phyloP scores from a whole-genome alignment of 768 basidiomycete species.

The Rhodotorula graminis region DNA sequence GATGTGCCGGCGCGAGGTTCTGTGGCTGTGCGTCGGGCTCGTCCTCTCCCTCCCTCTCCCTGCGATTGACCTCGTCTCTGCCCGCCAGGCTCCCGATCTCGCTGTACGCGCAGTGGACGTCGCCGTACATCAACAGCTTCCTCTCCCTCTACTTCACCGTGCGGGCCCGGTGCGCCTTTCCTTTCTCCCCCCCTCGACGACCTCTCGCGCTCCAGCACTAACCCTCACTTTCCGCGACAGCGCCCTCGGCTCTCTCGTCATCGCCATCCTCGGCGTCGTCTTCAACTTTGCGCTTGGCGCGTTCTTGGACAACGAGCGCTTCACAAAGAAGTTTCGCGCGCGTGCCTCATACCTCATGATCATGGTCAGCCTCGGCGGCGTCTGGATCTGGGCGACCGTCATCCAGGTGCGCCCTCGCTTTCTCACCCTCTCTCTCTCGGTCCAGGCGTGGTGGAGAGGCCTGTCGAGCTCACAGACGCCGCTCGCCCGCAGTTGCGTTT shows the following conservation, averaged over 20 bases:
- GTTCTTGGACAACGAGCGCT: conserved; percentile 10
- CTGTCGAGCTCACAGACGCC: background rate
- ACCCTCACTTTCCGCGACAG: background rate
- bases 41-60: background rate
- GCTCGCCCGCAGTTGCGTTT: background rate
- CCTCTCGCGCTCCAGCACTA: background rate
- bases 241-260: conserved; percentile 12
- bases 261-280: conserved; percentile 5
- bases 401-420: background rate
- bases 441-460: too few relatives aligned
- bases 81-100: background rate
- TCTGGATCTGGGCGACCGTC: conserved; percentile 25
- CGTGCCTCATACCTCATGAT: background rate
- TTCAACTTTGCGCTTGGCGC: conserved; percentile 13
- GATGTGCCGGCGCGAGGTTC: conserved; percentile 7
- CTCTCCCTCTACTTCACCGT: conserved; percentile 19
- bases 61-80: background rate
- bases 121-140: conserved; percentile 2
- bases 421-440: too few relatives aligned
- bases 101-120: conserved; percentile 9
- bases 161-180: background rate
- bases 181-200: background rate
- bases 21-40: conserved; percentile 2
- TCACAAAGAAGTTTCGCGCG: conserved; percentile 6
- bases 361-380: background rate